phyloP scores from a whole-genome alignment of 2,329 filamentous ascomycete species.

The Fusarium graminum region DNA sequence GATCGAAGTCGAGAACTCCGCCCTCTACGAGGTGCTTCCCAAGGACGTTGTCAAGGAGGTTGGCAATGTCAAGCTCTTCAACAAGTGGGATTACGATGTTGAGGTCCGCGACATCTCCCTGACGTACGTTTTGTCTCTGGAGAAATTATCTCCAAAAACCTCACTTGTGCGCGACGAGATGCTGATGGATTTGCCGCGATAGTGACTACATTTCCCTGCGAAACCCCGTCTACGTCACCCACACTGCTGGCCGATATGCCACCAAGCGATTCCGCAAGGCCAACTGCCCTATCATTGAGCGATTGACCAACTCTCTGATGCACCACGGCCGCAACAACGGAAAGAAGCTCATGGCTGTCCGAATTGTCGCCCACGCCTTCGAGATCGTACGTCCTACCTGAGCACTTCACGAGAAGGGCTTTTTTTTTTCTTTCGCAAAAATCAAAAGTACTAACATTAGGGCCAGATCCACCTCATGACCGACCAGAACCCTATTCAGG shows the following conservation, averaged over 20 bases:
- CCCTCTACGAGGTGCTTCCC: conserved; percentile 84
- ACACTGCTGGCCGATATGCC: conserved; percentile 98
- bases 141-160: conserved; percentile 30
- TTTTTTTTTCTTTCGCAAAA: conserved; percentile 12
- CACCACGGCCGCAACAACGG: conserved; percentile 99
- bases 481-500: conserved; percentile 99
- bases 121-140: conserved; percentile 75
- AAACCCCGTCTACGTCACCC: conserved; percentile 97
- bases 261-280: conserved; percentile 99
- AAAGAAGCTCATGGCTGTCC: conserved; percentile 99
- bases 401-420: conserved; percentile 12
- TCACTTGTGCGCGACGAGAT: conserved; percentile 40
- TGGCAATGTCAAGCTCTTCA: conserved; percentile 96
- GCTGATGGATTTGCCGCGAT: conserved; percentile 53
- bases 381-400: conserved; percentile 85
- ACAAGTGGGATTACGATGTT: conserved; percentile 98
- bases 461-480: conserved; percentile 99
- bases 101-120: conserved; percentile 99
- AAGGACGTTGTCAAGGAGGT: conserved; percentile 92
- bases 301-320: conserved; percentile 99
- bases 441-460: conserved; percentile 49
- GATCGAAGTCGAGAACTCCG: conserved; percentile 87
- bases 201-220: conserved; percentile 99
- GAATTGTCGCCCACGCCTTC: conserved; percentile 98
- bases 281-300: conserved; percentile 99